Base-by-base conservation (phyloP, 345 rosid species). In the Aethionema arabicum region DNA sequence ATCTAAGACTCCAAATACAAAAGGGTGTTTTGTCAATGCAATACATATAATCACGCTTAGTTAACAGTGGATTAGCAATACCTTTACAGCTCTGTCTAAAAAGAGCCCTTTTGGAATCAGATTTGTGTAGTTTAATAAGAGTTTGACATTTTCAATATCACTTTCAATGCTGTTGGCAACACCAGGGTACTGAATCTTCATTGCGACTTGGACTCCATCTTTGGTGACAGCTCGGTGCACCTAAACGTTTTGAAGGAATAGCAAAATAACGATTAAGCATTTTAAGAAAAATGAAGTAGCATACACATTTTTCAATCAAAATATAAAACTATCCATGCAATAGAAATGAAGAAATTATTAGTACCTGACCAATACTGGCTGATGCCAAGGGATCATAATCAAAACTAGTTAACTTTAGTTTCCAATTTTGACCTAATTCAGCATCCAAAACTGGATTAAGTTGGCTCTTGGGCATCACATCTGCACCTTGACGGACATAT, bases 121-220 rank as follows among this genome's bases (percentile, higher is more conserved):
- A 66, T 90, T 93, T 29, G 99, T 85, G 64, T 90, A 90, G 65
- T 79, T 80, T 48, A 93, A 69, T 6, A 93, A 76, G 54, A 85
- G 88, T 74, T 89, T 90, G 50, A 87, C 97, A 75, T 90, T 93
- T 66, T 93, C 95, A 42, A 93, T 83, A 75, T 93, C 99, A 76
- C 96, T 93, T 38, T 90, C 96, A 67, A 93, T 85, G 76, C 96
- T 93, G 65, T 86, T 69, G 47, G 97, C 99, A 76, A 93, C 96
- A 4, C 99, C 99, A 72, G 99, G 99, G 77, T 93, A 93, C 77
- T 93, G 99, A 76, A 93, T 93, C 81, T 93, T 93, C 85, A 93
- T 87, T 10, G 96, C 97, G 16, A 85, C 95, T 35, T 83, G 66
- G 70, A 74, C 45, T 53, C 85, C 89, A 74, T 87, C 96, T 77